Base-by-base conservation (phyloP, 108 stramenopile genomes). In the Stephanodiscus minutulus region DNA sequence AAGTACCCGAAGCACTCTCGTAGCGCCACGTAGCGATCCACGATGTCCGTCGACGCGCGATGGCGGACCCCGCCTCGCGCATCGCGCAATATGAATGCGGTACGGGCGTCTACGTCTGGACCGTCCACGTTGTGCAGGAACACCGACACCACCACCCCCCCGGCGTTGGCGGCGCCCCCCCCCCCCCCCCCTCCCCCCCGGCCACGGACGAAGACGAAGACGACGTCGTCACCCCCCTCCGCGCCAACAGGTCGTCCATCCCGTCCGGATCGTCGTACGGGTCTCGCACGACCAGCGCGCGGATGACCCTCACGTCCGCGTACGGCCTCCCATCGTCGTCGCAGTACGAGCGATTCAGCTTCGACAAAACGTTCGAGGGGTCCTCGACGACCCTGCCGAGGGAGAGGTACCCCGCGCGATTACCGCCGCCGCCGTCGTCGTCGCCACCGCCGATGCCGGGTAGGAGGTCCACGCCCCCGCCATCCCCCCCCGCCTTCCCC, bases 321-420 rank as follows among this genome's bases (percentile, higher is more conserved):
- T 85, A 98, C 7, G 99, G 99, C 47, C 99, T 68, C 18, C 97
- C 97, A 18, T 94, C 71, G 28, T 85, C 82, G 76, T 99, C 99
- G 56, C 87, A 91, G 59, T 96, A 98, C 2, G 88, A 72, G 17
- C 85, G 76, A 70, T 94, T 89, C 28, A 98, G 66, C 63, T 93
- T 81, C 20, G 88, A 90, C 62, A 99, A 65, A 29, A 96, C 85
- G 61, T 84, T 35, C n/a, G 93, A 78, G 50, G 87, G 66, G 65
- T 98, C 99, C 84, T 99, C 99, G 22, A 74, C 88, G 6, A 99
- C 92, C 20, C 64, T 72, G 12, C 98, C 99, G 47, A 99, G 75
- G 0, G 96, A 91, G 1, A 91, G 77, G 60, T 89, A 84, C 27
- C 82, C 53, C 13, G 18, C 28, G 0, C 35, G 7, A 46, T 83